Evolutionary conservation across 176 grass and related monocot genomes (phyloP).

Genomic region (Avena insularis): DNA sequence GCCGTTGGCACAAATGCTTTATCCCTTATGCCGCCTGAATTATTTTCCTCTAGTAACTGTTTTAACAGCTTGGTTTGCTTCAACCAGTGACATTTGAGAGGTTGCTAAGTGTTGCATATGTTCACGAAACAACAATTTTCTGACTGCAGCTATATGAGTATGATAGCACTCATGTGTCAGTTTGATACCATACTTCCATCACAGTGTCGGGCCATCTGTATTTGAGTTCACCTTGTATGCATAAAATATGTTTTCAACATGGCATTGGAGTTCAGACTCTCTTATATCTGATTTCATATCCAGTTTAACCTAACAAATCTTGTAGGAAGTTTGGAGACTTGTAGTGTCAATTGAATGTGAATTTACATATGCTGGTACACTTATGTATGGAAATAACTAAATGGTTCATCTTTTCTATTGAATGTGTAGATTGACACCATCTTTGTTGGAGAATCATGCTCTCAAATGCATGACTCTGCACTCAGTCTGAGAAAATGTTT

Average conservation of each 20-base stretch:
- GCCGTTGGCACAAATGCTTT: neutral
- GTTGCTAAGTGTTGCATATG: neutral
- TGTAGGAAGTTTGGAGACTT: neutral
- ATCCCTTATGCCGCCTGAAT: neutral
- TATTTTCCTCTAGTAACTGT: slow-evolving; percentile 8
- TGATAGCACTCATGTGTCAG: neutral
- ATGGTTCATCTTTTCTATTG: slow-evolving; percentile 28
- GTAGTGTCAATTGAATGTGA: neutral
- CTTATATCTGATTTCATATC: neutral
- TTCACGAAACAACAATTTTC: neutral
- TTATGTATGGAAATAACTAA: neutral
- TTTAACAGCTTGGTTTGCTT: slow-evolving; percentile 10
- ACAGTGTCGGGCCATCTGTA: neutral
- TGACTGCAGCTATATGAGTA: neutral
- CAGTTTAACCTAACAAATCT: neutral
- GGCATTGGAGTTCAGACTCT: neutral
- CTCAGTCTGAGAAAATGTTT: slow-evolving; percentile 76
- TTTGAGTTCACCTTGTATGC: neutral
- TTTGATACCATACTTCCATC: slow-evolving; percentile 9
- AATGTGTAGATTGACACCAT: slow-evolving; percentile 76
- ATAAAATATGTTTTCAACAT: slow-evolving; percentile 1
- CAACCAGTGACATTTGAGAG: neutral
- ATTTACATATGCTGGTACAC: neutral
- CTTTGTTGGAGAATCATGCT: slow-evolving; percentile 81
- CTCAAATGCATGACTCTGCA: slow-evolving; percentile 72